Evolutionary conservation across 2,329 filamentous ascomycete species (phyloP).

Genomic region (Aspergillus sp.): DNA sequence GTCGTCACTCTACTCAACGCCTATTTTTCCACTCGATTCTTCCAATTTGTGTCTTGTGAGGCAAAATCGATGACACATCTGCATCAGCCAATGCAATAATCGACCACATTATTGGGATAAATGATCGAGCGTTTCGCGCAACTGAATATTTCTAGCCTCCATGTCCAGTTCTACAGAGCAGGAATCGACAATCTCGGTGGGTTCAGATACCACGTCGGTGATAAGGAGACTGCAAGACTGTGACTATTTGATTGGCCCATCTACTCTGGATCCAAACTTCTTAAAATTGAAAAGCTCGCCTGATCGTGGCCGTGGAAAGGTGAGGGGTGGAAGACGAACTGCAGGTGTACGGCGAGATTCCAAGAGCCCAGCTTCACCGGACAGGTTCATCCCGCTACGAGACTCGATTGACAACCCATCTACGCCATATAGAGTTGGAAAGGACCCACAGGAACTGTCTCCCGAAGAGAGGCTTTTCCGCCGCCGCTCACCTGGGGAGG

Average conservation of each 20-base stretch:
- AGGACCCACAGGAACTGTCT: constrained; percentile 47
- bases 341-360: constrained; percentile 12
- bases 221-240: background rate
- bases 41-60: background rate
- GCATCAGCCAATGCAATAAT: background rate
- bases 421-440: constrained; percentile 55
- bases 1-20: background rate
- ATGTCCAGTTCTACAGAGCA: constrained; percentile 2
- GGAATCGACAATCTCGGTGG: background rate
- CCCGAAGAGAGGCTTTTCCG: constrained; percentile 49
- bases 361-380: constrained; percentile 42
- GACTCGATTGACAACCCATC: constrained; percentile 42
- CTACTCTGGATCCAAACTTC: background rate
- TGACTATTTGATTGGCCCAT: constrained; percentile 4
- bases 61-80: background rate
- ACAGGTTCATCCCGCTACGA: constrained; percentile 59
- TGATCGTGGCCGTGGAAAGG: constrained; percentile 16
- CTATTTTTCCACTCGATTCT: background rate
- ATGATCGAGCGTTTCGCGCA: background rate
- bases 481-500: constrained; percentile 43
- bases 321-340: constrained; percentile 17
- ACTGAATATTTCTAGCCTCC: background rate
- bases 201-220: background rate
- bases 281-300: background rate
- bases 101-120: background rate